Evolutionary conservation across 75 land plant genomes (phyloP), one percentile per base, ranked within the genome.

Genomic region (Cupressus sempervirens): DNA sequence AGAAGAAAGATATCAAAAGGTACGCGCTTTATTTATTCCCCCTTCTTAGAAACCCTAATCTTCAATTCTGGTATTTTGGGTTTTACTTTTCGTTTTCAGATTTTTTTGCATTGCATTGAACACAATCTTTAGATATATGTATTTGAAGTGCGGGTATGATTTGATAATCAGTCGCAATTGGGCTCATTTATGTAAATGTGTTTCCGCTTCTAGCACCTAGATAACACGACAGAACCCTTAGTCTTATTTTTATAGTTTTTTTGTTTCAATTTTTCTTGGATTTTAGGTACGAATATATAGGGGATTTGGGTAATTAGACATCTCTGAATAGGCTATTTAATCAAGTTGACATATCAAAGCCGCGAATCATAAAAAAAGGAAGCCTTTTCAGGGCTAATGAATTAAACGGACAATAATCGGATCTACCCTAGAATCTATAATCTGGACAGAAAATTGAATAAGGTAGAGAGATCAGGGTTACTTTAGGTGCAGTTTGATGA

Each of bases 1-100:
- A 98, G 91, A 98, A 98, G 91, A 98, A 98, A 82, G 98, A 98
- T 77, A 96, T 96, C 82, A 94, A 96, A 48, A 92, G 98, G 99
- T 98, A 40, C 34, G 50, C 53, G 15, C 15, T 7, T 38, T 81
- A 30, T 18, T 46, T 54, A 62, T 43, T 40, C n/a, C 58, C 29
- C 74, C 82, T 46, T 87, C 65, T 41, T 56, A 16, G 36, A 26
- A 34, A 36, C 18, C 74, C 81, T 7, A 45, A n/a, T 20, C 41
- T 15, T 80, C 53, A 50, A 12, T 50, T 12, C 12, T 13, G 53
- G 53, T 50, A 50, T 38, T 35, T 48, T 23, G 4, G 68, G 15
- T n/a, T 65, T 14, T 65, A 65, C 8, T 26, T 65, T 65, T 26
- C 7, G 29, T 65, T 2, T 65, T 65, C n/a, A 26, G 68, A 0